Evolutionary conservation across 768 basidiomycete genomes (phyloP).

Genomic region (Dacryopinax spathularia): DNA sequence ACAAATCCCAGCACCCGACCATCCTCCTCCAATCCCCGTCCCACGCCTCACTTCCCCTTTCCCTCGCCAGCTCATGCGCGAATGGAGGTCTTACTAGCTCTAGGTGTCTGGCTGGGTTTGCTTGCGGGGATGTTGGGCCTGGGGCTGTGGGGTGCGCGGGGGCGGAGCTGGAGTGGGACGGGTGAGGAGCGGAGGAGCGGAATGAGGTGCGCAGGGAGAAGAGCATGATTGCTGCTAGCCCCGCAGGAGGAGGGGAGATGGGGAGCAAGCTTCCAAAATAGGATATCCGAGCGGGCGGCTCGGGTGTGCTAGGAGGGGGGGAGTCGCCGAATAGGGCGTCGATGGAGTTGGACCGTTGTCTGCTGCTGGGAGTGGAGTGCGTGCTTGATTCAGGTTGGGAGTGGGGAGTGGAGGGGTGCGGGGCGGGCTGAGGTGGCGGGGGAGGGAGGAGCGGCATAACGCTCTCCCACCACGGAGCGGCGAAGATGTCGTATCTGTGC

Average conservation of each 20-base stretch:
- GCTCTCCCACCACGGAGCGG: neutral
- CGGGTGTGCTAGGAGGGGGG: neutral
- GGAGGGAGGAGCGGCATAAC: neutral
- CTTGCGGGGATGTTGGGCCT: no score
- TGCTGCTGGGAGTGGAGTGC: no score
- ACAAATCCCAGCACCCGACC: conserved; percentile 22
- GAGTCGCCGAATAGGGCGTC: neutral
- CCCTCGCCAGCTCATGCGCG: neutral
- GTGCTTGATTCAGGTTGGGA: no score
- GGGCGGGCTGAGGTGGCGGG: no score
- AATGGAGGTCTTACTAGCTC: conserved; percentile 16
- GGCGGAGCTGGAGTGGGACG: conserved; percentile 11
- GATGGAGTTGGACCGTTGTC: no score
- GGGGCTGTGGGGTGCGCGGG: no score
- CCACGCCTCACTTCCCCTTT: neutral
- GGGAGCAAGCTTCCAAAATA: conserved; percentile 22
- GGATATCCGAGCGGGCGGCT: conserved; percentile 9
- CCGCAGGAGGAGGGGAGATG: conserved; percentile 20
- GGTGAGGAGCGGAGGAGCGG: conserved; percentile 22
- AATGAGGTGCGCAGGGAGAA: conserved; percentile 27
- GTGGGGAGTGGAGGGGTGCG: no score
- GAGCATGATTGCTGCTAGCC: conserved; percentile 8
- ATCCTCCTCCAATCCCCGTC: conserved; percentile 25
- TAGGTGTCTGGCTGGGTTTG: neutral
- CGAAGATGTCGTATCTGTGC: conserved; percentile 2